phyloP scores from a whole-genome alignment of 1,139 yeast species.

The Lodderomyces beijingensis region DNA sequence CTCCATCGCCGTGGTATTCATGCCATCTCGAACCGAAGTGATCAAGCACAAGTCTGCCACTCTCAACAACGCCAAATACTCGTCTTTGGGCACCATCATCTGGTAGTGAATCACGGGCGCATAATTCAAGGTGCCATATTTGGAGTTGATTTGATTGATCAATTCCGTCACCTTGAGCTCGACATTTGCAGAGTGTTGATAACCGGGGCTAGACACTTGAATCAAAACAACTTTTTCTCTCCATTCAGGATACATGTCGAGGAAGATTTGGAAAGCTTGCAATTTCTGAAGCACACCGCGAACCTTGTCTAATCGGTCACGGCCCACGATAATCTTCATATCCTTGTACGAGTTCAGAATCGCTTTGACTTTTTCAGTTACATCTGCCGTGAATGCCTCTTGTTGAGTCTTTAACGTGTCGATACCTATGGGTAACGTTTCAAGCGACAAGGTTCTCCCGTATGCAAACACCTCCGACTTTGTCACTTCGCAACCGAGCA shows the following conservation, averaged over 20 bases:
- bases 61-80: conserved; percentile 80
- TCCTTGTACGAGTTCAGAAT: conserved; percentile 67
- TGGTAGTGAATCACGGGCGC: conserved; percentile 91
- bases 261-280: conserved; percentile 76
- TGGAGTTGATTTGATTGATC: conserved; percentile 74
- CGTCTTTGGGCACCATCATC: conserved; percentile 82
- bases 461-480: conserved; percentile 62
- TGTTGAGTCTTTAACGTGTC: conserved; percentile 62
- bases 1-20: conserved; percentile 93
- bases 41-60: conserved; percentile 88
- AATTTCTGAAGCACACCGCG: conserved; percentile 81
- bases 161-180: conserved; percentile 80
- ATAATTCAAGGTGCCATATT: conserved; percentile 73
- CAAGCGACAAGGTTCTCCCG: conserved; percentile 71
- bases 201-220: conserved; percentile 86
- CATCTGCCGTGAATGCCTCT: conserved; percentile 42
- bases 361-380: conserved; percentile 39
- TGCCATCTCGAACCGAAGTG: conserved; percentile 91
- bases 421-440: conserved; percentile 81
- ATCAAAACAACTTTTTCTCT: conserved; percentile 80
- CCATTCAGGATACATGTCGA: conserved; percentile 92
- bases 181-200: conserved; percentile 50
- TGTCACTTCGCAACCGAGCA: conserved; percentile 66
- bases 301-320: conserved; percentile 76
- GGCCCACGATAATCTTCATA: conserved; percentile 75